Base-by-base conservation (phyloP, 345 rosid genomes). In the Melaleuca quinquenervia region DNA sequence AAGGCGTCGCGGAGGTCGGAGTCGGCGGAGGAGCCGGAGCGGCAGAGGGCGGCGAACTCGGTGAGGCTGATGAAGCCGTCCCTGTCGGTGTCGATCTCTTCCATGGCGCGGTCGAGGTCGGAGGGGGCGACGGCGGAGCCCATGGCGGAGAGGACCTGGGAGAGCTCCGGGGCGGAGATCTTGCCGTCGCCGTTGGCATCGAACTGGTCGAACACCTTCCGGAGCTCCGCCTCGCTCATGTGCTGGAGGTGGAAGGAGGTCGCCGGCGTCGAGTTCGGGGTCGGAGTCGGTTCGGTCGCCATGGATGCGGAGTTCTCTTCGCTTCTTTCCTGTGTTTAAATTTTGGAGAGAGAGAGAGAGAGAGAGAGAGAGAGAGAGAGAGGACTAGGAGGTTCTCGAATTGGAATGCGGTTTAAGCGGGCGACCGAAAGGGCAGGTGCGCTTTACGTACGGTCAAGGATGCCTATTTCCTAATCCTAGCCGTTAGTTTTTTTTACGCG, bases 1-100 rank as follows among this genome's bases (percentile, higher is more conserved):
- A 96, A 97, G n/a, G 99, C 99, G 83, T 95, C 98, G 51, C 90
- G 94, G 75, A 97, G 90, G 90, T 97, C 99, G 21, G 91, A n/a
- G 32, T 84, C 56, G 0, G 92, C 87, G 36, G 87, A 74, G 54
- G 96, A 86, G 52, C 95, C 87, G 3, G 95, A 87, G 24, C 91
- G 90, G 85, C 96, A 95, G 64, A 95, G 90, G 44, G 91, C 51
- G 3, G 94, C 84, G 91, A 97, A 96, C 90, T 97, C 99, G 4
- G 89, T 78, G 2, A 92, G 82, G 89, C 87, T 90, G 85, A 97
- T 93, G 93, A 74, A 90, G 0, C 99, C 99, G 88, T 97, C 98
- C 84, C 90, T 90, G 87, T 97, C 96, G 85, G 89, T 82, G 89
- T 97, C 99, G 84, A 97, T 87, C 8, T 97, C 99, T 11, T 91